Evolutionary conservation across 768 basidiomycete genomes (phyloP).

Genomic region (Boletus eberwhitei): DNA sequence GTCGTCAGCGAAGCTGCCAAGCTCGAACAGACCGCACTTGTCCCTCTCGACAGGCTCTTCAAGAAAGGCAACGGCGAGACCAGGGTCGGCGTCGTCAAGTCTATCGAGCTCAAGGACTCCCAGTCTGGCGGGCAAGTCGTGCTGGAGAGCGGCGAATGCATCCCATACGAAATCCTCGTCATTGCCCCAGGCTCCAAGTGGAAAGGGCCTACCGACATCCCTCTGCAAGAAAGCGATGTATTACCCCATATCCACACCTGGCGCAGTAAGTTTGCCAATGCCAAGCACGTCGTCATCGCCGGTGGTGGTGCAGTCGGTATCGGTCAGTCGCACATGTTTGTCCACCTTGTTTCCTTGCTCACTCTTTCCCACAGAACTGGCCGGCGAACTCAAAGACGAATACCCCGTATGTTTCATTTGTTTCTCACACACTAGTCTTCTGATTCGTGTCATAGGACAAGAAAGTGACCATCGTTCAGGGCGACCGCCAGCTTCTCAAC

Average conservation of each 20-base stretch:
- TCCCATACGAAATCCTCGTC: constrained; percentile 55
- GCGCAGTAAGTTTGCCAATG: constrained; percentile 32
- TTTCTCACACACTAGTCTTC: not conserved
- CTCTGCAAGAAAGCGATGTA: constrained; percentile 31
- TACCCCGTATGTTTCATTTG: constrained; percentile 33
- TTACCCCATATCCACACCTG: constrained; percentile 30
- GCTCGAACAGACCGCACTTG: constrained; percentile 43
- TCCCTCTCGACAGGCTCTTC: constrained; percentile 53
- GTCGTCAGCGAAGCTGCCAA: constrained; percentile 35
- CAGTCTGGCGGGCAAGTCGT: constrained; percentile 45
- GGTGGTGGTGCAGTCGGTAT: constrained; percentile 58
- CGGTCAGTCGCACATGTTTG: constrained; percentile 30
- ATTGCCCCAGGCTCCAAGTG: constrained; percentile 58
- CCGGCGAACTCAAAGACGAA: constrained; percentile 43
- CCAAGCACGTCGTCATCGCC: constrained; percentile 45
- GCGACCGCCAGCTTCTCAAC: constrained; percentile 51
- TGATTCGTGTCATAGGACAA: constrained; percentile 21
- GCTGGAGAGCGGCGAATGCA: constrained; percentile 45
- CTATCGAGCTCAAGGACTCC: constrained; percentile 36
- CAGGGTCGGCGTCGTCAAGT: constrained; percentile 33
- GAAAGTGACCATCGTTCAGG: constrained; percentile 64
- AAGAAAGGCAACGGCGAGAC: constrained; percentile 42
- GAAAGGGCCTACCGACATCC: constrained; percentile 48
- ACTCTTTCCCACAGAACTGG: constrained; percentile 32
- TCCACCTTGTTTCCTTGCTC: not conserved